phyloP scores from a whole-genome alignment of 176 grass and related monocot genomes.

The barley (Hordeum vulgare) region MorexV3_pseudomolecules_assembly NC_058523.1:322945007-322945506 shows the following conservation, averaged over 20 bases:
- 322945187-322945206: slow-evolving; percentile 11
- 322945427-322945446: neutral
- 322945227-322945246: neutral
- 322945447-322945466: neutral
- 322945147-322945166: neutral
- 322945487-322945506: neutral
- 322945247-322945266: neutral
- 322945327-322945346: neutral
- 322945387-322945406: neutral
- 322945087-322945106: neutral
- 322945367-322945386: neutral
- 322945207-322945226: neutral
- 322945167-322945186: neutral
- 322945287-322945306: neutral
- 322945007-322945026: slow-evolving; percentile 28
- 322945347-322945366: neutral
- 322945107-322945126: neutral
- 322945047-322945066: slow-evolving; percentile 35
- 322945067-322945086: slow-evolving; percentile 22
- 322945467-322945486: slow-evolving; percentile 2
- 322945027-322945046: slow-evolving; percentile 20
- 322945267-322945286: neutral
- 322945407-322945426: neutral
- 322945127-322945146: neutral
- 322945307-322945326: neutral